Percentiles rank a stretch among this genome's conserved stretches.
phyloP scores from a whole-genome alignment of 2,329 filamentous ascomycete genomes.

The Fusarium sulawesiense region DNA sequence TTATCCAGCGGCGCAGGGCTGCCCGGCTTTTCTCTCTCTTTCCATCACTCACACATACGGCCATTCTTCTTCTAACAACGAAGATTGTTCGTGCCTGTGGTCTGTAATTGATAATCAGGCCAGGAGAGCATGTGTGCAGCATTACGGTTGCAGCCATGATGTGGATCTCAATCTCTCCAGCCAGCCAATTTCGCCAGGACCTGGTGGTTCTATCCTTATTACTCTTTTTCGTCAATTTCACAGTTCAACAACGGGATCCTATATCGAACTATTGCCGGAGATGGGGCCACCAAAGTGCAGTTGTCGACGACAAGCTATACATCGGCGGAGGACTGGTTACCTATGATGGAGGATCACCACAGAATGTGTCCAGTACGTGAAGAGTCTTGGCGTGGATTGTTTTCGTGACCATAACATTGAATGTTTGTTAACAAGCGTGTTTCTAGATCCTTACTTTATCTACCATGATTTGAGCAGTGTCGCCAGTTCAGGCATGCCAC shows the following conservation, averaged over 20 bases:
- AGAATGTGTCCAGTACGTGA: constrained; percentile 67
- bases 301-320: constrained; percentile 69
- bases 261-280: constrained; percentile 65
- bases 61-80: constrained; percentile 4
- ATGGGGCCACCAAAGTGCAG: constrained; percentile 69
- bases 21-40: constrained; percentile 20
- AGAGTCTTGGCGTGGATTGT: not conserved
- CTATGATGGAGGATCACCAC: constrained; percentile 62
- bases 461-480: constrained; percentile 67
- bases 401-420: not conserved
- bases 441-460: constrained; percentile 53
- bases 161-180: constrained; percentile 39
- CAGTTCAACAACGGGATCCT: constrained; percentile 59
- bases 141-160: constrained; percentile 40
- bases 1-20: not conserved
- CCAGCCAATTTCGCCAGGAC: constrained; percentile 26
- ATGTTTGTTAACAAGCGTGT: constrained; percentile 14
- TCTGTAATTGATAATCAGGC: constrained; percentile 22
- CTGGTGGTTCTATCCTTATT: constrained; percentile 39
- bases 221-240: constrained; percentile 31
- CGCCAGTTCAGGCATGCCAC: constrained; percentile 60
- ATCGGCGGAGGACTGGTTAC: constrained; percentile 71
- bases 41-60: constrained; percentile 7
- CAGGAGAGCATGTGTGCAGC: constrained; percentile 40
- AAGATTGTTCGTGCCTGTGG: not conserved